Evolutionary conservation across 2,329 filamentous ascomycete genomes (phyloP), one percentile per base, ranked within the genome.

Genomic region (Penicillium aurantiogriseum): DNA sequence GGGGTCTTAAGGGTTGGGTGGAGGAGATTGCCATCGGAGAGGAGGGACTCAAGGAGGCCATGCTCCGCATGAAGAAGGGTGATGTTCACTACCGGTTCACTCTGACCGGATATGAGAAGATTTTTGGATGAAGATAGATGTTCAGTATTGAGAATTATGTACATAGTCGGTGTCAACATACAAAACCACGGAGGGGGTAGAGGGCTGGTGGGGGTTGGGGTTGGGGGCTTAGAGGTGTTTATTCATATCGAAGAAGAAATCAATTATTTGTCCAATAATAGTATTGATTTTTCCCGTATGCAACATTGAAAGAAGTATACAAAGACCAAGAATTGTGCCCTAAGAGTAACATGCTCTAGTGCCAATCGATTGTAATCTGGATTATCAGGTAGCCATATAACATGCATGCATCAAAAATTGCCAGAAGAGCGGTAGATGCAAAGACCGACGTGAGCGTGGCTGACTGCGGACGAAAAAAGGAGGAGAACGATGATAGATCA

Each of bases 21-120:
- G 78, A 87, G 71, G 83, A 87, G 68, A 84, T 95, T 46, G 84
- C 88, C 50, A 89, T 96, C 70, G 86, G 83, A 61, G 87, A 85
- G 69, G 80, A 85, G 63, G 87, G 85, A 0, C 87, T 88, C 69
- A 86, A 86, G 72, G 81, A 91, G 76, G 89, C 85, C 0, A 83
- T 91, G 19, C 81, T 86, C 71, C 81, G 86, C 62, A 83, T 92
- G 50, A 85, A 88, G 69, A 85, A 84, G 62, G 88, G 88, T 65
- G 84, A 90, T 71, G 87, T 92, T 15, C 81, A 82, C 35, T 93
- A 90, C 71, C 81, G 90, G 40, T 87, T 90, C 67, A 90, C 88
- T 0, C 72, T 92, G 67, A 85, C 84, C 35, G 72, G 73, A 31
- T 76, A 73, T 57, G 73, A 75, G 44, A 74, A 74, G 64, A 66